Conservation (phyloP, 2,329 filamentous ascomycete genomes). For the Dendrostoma leiphaemia region DNA sequence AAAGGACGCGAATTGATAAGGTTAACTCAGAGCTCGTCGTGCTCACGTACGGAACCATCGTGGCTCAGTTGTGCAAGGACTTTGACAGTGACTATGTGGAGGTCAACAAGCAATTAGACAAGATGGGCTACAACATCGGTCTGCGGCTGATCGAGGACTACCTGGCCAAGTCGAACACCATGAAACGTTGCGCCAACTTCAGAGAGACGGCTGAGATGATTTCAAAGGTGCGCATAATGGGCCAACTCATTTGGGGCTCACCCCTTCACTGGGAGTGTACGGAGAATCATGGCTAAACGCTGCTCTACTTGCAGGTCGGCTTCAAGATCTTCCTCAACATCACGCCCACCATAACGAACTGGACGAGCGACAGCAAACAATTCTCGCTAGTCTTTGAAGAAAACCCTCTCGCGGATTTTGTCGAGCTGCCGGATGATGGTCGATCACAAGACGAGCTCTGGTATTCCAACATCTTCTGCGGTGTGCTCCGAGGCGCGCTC, state of each 20-base stretch:
- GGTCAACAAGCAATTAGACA: conserved; percentile 96
- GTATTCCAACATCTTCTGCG: conserved; percentile 97
- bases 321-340: conserved; percentile 99
- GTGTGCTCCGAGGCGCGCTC: conserved; percentile 82
- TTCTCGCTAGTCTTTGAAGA: conserved; percentile 97
- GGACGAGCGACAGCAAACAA: conserved; percentile 93
- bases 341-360: conserved; percentile 88
- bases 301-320: conserved; percentile 64
- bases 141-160: conserved; percentile 96
- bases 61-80: conserved; percentile 94
- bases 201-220: conserved; percentile 97
- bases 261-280: conserved; percentile 19
- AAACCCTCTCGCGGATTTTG: conserved; percentile 95
- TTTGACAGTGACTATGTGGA: conserved; percentile 91
- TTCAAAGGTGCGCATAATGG: conserved; percentile 62
- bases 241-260: neutral
- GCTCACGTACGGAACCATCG: conserved; percentile 95
- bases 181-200: conserved; percentile 88
- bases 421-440: conserved; percentile 94
- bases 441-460: conserved; percentile 94
- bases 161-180: conserved; percentile 88
- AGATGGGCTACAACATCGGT: conserved; percentile 99
- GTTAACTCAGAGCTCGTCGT: conserved; percentile 97
- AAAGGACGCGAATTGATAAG: conserved; percentile 90
- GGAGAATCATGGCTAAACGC: neutral